Evolutionary conservation across 176 grass and related monocot genomes (phyloP).

Genomic region (Phoenix roebelenii): DNA sequence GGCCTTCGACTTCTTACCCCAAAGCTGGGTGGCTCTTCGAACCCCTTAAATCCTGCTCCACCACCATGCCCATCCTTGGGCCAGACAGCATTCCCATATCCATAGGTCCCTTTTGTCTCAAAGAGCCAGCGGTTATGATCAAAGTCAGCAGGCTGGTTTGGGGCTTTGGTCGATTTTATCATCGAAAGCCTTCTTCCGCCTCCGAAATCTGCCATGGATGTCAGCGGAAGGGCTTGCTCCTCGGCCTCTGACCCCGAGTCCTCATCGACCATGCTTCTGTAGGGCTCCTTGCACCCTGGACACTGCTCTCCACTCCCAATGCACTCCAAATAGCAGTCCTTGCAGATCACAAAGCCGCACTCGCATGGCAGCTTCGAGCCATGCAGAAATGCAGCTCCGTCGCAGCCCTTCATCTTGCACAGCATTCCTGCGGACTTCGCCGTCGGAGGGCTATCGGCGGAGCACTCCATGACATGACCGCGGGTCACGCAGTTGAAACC

Average conservation of each 20-base stretch:
- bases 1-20: conserved; percentile 49
- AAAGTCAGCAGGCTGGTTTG: conserved; percentile 50
- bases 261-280: conserved; percentile 21
- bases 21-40: conserved; percentile 80
- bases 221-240: conserved; percentile 41
- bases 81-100: conserved; percentile 92
- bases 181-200: conserved; percentile 31
- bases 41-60: conserved; percentile 44
- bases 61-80: conserved; percentile 40
- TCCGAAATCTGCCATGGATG: conserved; percentile 38
- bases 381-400: conserved; percentile 39
- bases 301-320: conserved; percentile 36
- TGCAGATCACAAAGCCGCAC: conserved; percentile 82
- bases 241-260: conserved; percentile 35
- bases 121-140: conserved; percentile 89
- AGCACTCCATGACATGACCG: conserved; percentile 46
- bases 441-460: neutral
- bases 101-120: conserved; percentile 97
- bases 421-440: conserved; percentile 39
- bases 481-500: conserved; percentile 78
- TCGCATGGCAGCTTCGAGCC: conserved; percentile 43
- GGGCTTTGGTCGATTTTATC: conserved; percentile 64
- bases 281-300: conserved; percentile 81
- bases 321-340: conserved; percentile 77
- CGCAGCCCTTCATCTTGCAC: conserved; percentile 87